Conservation (phyloP, 2,329 filamentous ascomycete species). For the Didymosphaeria variabile region DNA sequence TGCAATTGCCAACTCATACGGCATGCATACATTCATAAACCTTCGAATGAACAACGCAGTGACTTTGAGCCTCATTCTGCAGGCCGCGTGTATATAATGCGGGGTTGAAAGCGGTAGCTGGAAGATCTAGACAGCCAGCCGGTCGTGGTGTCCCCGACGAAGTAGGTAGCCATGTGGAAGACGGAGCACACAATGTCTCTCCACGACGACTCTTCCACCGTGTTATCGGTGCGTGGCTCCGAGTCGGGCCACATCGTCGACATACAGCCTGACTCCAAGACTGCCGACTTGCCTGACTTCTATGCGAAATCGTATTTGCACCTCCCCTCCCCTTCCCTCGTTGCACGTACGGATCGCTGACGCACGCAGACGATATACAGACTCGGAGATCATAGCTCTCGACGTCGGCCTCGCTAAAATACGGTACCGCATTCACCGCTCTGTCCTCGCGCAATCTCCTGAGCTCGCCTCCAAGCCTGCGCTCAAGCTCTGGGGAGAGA, state of each 20-base stretch:
- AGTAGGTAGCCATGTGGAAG: neutral
- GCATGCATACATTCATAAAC: slow-evolving; percentile 27
- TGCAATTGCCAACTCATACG: slow-evolving; percentile 34
- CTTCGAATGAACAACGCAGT: slow-evolving; percentile 29
- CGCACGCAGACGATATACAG: slow-evolving; percentile 28
- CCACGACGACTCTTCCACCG: slow-evolving; percentile 24
- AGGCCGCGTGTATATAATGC: neutral
- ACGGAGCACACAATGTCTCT: slow-evolving; percentile 25
- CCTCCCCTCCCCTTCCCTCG: neutral
- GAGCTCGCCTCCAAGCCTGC: slow-evolving; percentile 28
- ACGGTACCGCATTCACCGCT: slow-evolving; percentile 36
- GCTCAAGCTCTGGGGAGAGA: slow-evolving; percentile 21
- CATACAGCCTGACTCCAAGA: slow-evolving; percentile 9
- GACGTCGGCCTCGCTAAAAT: slow-evolving; percentile 30
- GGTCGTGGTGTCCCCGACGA: neutral
- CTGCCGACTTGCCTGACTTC: slow-evolving; percentile 14
- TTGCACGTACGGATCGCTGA: neutral
- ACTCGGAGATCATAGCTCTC: slow-evolving; percentile 28
- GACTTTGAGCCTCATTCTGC: slow-evolving; percentile 31
- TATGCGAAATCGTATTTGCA: slow-evolving; percentile 28
- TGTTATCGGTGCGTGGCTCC: slow-evolving; percentile 16
- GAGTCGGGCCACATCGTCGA: slow-evolving; percentile 19
- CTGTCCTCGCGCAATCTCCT: slow-evolving; percentile 33
- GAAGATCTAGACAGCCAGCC: neutral
- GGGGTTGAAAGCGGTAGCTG: slow-evolving; percentile 7